Evolutionary conservation across 306 rosid genomes (phyloP), one percentile per base, ranked within the genome.

Genomic region (Phaseolus lunatus): DNA sequence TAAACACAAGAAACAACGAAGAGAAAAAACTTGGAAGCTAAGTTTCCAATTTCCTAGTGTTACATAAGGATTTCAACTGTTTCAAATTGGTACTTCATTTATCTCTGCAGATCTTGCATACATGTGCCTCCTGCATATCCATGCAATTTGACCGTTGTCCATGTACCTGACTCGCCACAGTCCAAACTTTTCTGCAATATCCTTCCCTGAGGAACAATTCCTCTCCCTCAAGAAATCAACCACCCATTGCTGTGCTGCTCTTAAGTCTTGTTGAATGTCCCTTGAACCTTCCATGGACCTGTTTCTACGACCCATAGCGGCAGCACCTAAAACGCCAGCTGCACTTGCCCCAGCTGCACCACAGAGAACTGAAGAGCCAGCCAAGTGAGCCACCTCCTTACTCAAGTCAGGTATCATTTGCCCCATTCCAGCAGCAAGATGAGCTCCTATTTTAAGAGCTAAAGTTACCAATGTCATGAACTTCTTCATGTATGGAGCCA

Each of bases 391-490:
- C 35, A 95, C 91, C 89, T 89, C 99, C 66, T 87, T 90, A 81
- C 99, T 78, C 88, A 89, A 86, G 84, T 95, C 97, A 2, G 98
- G 99, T 85, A 95, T 95, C 97, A 92, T 85, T 78, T 92, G 86
- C 64, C 97, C 98, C 97, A 90, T 88, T 65, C 97, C 97, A 22
- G 89, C 92, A 3, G 97, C 99, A 72, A 92, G 72, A 66, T 95
- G 99, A n/a, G 99, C 99, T 82, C 97, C 97, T 56, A 95, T 92
- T 82, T 89, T 95, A 41, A 95, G 96, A 70, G 97, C 93, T 48
- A 95, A 88, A 27, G 97, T 95, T 53, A 95, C 74, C 68, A 95
- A 64, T 70, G 85, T 91, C 99, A 95, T 92, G 82, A 95, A 95
- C 84, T 88, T 88, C 61, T 92, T 90, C 85, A 89, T 86, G 83